Evolutionary conservation across 202 grass and related monocot genomes (phyloP).

Genomic region (Elaeis oleifera): DNA sequence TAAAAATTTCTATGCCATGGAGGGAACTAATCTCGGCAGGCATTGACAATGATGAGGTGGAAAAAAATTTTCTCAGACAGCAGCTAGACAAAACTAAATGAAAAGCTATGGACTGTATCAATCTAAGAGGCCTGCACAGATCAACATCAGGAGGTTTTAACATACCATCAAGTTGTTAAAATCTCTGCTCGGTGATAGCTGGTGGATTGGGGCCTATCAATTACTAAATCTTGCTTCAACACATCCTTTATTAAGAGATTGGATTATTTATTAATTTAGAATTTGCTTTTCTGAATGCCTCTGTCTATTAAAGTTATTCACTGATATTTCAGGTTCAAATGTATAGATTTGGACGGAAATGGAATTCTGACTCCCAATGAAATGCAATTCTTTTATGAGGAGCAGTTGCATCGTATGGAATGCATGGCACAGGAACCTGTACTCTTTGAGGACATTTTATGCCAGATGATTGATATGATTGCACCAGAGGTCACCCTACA

Average conservation of each 20-base stretch:
- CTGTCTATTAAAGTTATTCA: slow-evolving; percentile 23
- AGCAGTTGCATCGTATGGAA: slow-evolving; percentile 98
- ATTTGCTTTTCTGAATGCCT: not conserved
- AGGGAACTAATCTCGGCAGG: too few species aligned
- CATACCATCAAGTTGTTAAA: too few species aligned
- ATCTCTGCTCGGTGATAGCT: too few species aligned
- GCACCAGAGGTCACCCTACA: slow-evolving; percentile 61
- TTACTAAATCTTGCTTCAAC: too few species aligned
- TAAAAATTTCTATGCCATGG: too few species aligned
- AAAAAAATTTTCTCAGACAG: too few species aligned
- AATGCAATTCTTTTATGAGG: slow-evolving; percentile 99
- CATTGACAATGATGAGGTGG: too few species aligned
- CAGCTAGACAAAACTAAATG: too few species aligned
- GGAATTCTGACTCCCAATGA: slow-evolving; percentile 81
- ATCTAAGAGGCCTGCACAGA: too few species aligned
- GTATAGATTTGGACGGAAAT: slow-evolving; percentile 98
- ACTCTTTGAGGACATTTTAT: slow-evolving; percentile 96
- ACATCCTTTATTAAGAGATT: not conserved
- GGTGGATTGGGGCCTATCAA: too few species aligned
- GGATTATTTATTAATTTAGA: not conserved
- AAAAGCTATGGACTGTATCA: too few species aligned
- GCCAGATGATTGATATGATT: slow-evolving; percentile 99
- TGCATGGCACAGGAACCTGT: slow-evolving; percentile 99
- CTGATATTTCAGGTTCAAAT: slow-evolving; percentile 77
- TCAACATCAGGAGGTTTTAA: too few species aligned